These are phyloP conservation scores for Annulohypoxylon bovei DNA, from an alignment of 495 filamentous ascomycete genomes.

Conservation along the genomic window DNA sequence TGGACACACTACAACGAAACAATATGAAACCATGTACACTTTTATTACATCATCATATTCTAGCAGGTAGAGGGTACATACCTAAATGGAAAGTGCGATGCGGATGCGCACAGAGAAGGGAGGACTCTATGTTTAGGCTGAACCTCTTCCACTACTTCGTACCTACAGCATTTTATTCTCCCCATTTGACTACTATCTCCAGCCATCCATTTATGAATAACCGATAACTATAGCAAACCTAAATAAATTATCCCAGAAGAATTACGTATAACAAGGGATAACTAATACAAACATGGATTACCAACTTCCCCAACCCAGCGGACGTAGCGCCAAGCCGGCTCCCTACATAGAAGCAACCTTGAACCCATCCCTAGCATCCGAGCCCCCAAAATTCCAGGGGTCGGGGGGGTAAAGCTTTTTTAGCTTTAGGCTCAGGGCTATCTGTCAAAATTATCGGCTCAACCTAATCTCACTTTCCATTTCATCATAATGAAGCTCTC, in stretches of 20 bases:
- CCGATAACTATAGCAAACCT: not conserved
- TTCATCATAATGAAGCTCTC: conserved; percentile 6
- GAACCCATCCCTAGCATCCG: not conserved
- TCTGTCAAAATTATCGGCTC: conserved; percentile 10
- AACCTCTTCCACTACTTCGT: too few relatives aligned
- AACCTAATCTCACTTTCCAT: not conserved
- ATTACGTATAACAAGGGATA: not conserved
- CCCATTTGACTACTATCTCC: too few relatives aligned
- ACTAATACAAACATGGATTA: not conserved
- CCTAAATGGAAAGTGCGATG: too few relatives aligned
- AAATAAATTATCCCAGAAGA: too few relatives aligned
- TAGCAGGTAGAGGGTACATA: too few relatives aligned
- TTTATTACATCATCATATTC: too few relatives aligned
- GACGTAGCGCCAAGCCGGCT: conserved; percentile 5
- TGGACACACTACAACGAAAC: not conserved
- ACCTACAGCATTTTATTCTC: too few relatives aligned
- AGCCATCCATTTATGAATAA: too few relatives aligned
- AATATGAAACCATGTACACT: too few relatives aligned
- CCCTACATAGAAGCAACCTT: not conserved
- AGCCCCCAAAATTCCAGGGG: conserved; percentile 4
- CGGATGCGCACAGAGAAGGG: too few relatives aligned
- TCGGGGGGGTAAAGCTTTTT: not conserved
- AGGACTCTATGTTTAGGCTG: too few relatives aligned
- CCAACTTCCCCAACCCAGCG: conserved; percentile 13
- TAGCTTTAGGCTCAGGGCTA: not conserved